Base-by-base conservation (phyloP, 2,329 filamentous ascomycete species). In the Aspergillus neotritici region DNA sequence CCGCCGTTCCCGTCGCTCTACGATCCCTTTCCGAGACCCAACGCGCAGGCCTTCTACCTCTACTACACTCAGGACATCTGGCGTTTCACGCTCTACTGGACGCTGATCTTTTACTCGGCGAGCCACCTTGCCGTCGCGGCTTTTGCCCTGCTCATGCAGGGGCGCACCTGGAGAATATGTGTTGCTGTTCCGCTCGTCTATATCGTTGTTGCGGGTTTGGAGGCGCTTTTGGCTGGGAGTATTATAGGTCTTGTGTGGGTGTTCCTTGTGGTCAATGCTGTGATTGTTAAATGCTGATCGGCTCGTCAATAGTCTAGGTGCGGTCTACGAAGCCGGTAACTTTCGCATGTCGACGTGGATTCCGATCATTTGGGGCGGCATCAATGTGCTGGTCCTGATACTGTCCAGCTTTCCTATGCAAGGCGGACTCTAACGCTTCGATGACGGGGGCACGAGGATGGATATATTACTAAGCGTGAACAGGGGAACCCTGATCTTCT, bases 261-360 rank as follows among this genome's bases (percentile, higher is more conserved):
- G 2, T 14, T 50, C 8, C 43, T 43, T 16, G 21, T 29, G 34
- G 34, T 52, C 28, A 10, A 15, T 21, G 9, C 8, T 36, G 4
- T 3, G 34, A 31, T 12, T 3, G 12, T 13, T 5, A 9, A 9
- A 7, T 38, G 31, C 48, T 54, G 41, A 56, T n/a, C 21, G 6
- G 9, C 42, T 28, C 40, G 17, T 12, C n/a, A 15, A 35, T 50
- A 90, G 86, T 37, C 71, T 94, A 14, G 87, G 86, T 10, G 86
- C 84, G 7, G 79, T 91, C 30, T 95, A 94, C 61, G 79, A 82
- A 54, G 79, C 84, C 2, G 90, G 88, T 34, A 87, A 84, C 66
- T 94, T 91, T 62, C 76, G 82, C 57, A 93, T 95, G 88, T 91
- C 88, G 35, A 95, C 90, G 0, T 95, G 89, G 89, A 86, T 94